Evolutionary conservation across 768 basidiomycete species (phyloP), one percentile per base, ranked within the genome.

Genomic region (Lactarius sanguifluus): DNA sequence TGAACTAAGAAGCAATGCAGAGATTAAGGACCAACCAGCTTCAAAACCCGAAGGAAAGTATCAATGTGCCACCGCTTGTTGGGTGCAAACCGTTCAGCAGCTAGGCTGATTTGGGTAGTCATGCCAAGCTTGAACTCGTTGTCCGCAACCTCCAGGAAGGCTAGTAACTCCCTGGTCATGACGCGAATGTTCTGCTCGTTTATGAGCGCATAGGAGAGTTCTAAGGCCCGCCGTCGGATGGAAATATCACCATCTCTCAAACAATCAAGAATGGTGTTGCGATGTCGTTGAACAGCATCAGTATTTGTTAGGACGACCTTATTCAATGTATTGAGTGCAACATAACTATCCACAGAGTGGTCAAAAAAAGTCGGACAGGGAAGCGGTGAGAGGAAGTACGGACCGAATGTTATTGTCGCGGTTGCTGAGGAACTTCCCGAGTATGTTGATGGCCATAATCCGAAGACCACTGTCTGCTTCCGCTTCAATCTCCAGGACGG

Each of bases 1-100:
- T 15, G 9, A 8, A 25, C 30, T n/a, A 10, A 28, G 15, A 30
- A 45, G 32, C 23, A 2, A 34, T n/a, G 47, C 18, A 8, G 64
- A 25, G 47, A 47, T 41, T 45, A 50, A 25, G 2, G 3, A 81
- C 89, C 64, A 66, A 96, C 96, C 73, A 98, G 79, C 76, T 95
- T 96, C 68, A 99, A 77, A 2, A 94, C 92, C 34, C 97, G 85
- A 57, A 99, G 78, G 5, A 98, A 92, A 0, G 97, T 98, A 76
- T 98, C 97, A 61, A 99, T 99, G 75, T 99, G 97, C 96, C 96
- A 99, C 69, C 97, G 84, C 77, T 96, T 96, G 77, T 96, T 98
- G 0, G 97, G 97, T 0, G 96, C 96, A 74, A 93, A 98, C 55
- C 95, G 83, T 77, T 99, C 97, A 0, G 97, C 97, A 2, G 95